phyloP scores from a whole-genome alignment of 345 rosid species.

The Punica granatum region DNA sequence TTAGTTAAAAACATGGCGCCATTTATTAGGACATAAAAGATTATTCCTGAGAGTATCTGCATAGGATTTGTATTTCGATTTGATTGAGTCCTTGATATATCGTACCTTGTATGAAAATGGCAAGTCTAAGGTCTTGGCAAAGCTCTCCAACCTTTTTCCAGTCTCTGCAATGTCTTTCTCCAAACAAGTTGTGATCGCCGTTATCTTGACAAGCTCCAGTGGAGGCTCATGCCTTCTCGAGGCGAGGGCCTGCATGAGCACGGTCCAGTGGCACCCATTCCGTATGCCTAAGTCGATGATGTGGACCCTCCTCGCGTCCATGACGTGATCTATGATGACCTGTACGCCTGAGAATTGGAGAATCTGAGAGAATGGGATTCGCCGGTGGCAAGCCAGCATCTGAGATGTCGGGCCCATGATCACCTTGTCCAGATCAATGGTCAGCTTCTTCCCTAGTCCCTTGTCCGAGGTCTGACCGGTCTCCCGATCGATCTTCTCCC shows the following conservation, averaged over 20 bases:
- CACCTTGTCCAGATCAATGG: neutral
- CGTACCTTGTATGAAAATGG: slow-evolving; percentile 12
- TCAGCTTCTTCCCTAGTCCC: neutral
- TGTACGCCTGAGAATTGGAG: slow-evolving; percentile 23
- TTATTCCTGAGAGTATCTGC: too few species aligned
- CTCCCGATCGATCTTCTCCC: slow-evolving; percentile 19
- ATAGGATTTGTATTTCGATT: too few species aligned
- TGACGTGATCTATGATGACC: slow-evolving; percentile 22
- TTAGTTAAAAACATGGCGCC: neutral
- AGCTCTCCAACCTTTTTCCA: slow-evolving; percentile 16
- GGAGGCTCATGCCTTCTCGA: slow-evolving; percentile 9
- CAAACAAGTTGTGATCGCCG: slow-evolving; percentile 11
- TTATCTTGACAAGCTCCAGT: slow-evolving; percentile 24
- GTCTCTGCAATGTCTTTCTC: slow-evolving; percentile 7
- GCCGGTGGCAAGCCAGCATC: neutral
- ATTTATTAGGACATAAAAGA: too few species aligned
- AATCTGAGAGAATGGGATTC: slow-evolving; percentile 22
- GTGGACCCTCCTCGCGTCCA: slow-evolving; percentile 22
- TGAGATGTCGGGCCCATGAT: neutral
- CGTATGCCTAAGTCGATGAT: slow-evolving; percentile 27
- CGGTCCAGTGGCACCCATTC: slow-evolving; percentile 16
- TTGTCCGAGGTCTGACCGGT: slow-evolving; percentile 7
- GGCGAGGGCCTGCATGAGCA: slow-evolving; percentile 25
- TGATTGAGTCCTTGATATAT: too few species aligned
- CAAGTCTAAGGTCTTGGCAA: slow-evolving; percentile 10